phyloP scores from a whole-genome alignment of 345 rosid species.

The Boechera stricta region DNA sequence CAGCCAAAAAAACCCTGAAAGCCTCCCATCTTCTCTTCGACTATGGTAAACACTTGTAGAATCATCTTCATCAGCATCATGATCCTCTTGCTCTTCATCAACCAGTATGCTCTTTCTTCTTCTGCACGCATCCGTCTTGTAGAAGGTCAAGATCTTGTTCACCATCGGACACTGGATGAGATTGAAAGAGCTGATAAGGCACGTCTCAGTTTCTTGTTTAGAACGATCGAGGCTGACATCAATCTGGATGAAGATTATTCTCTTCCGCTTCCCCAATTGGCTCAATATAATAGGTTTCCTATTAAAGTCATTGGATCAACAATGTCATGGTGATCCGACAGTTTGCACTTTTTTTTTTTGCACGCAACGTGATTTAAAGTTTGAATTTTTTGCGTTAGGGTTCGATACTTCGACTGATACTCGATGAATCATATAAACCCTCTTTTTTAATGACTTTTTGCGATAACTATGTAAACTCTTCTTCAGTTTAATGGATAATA shows the following conservation, averaged over 20 bases:
- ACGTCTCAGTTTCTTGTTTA: conserved; percentile 20
- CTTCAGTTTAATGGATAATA: not conserved
- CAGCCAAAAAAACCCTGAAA: not conserved
- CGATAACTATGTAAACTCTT: not conserved
- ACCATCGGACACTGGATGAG: conserved; percentile 2
- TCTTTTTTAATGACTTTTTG: not conserved
- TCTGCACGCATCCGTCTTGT: conserved; percentile 6
- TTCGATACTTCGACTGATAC: not conserved
- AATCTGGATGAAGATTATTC: not conserved
- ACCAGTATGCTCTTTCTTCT: conserved; percentile 24
- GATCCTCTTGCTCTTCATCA: conserved; percentile 15
- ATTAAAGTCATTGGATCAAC: not conserved
- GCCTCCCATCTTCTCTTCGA: conserved; percentile 6
- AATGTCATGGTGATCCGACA: not conserved
- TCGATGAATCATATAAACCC: not conserved
- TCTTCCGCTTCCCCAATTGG: not conserved
- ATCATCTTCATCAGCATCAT: conserved; percentile 27
- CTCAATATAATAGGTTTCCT: not conserved
- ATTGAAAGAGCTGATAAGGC: conserved; percentile 23
- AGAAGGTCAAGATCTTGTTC: conserved; percentile 6
- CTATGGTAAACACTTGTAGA: conserved; percentile 21
- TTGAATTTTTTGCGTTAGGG: not conserved
- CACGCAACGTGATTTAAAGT: not conserved
- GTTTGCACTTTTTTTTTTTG: not conserved
- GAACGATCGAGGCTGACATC: not conserved